These are phyloP conservation scores for Gastrolobium bilobum DNA, from an alignment of 306 rosid genomes.

Conservation along the genomic window DNA sequence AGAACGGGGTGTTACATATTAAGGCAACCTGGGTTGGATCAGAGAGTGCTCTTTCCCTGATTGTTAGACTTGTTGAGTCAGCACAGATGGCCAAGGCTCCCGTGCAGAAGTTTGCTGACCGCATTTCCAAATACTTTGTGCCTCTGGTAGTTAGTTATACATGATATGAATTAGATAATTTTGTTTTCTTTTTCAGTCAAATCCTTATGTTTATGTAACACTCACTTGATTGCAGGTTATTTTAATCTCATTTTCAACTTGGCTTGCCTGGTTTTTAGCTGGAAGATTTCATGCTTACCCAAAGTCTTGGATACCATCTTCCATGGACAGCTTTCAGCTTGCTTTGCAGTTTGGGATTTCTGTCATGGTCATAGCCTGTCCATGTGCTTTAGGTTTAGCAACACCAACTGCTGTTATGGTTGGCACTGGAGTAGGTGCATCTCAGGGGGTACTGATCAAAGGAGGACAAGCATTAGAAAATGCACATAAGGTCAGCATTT, in stretches of 20 bases:
- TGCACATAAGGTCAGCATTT: conserved; percentile 72
- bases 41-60: conserved; percentile 81
- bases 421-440: conserved; percentile 88
- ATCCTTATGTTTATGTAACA: background rate
- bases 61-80: conserved; percentile 81
- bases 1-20: conserved; percentile 77
- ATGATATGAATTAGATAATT: background rate
- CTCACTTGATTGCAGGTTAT: conserved; percentile 64
- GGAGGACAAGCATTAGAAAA: conserved; percentile 87
- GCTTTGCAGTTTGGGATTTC: conserved; percentile 89
- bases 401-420: conserved; percentile 93
- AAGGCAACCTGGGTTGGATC: conserved; percentile 79
- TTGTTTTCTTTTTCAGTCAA: background rate
- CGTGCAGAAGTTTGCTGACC: conserved; percentile 80
- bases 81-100: conserved; percentile 94
- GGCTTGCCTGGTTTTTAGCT: conserved; percentile 77
- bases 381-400: conserved; percentile 91
- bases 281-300: conserved; percentile 73
- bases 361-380: conserved; percentile 92
- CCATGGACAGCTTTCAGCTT: conserved; percentile 79
- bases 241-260: conserved; percentile 64
- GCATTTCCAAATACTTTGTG: conserved; percentile 80
- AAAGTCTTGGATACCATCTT: conserved; percentile 72
- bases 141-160: conserved; percentile 61
- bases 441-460: conserved; percentile 84